These are phyloP conservation scores for Nidularia pulvinata DNA, from an alignment of 768 basidiomycete genomes.

Conservation along the genomic window DNA sequence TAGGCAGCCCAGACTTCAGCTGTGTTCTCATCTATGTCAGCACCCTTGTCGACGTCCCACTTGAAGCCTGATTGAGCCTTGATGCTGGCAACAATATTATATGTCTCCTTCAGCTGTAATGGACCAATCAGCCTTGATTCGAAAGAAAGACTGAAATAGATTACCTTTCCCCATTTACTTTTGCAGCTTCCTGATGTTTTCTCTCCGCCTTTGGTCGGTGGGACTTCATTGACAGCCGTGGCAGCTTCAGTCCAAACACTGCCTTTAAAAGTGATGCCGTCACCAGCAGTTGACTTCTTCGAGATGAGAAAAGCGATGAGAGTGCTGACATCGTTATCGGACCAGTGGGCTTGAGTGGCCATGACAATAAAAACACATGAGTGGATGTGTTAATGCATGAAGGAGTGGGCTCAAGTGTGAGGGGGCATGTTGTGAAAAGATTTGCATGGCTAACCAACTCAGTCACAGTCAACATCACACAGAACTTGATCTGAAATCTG, in stretches of 20 bases:
- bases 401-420: too few relatives aligned
- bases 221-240: neutral
- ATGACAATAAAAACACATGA: too few relatives aligned
- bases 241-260: slow-evolving; percentile 2
- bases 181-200: slow-evolving; percentile 1
- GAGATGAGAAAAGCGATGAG: neutral
- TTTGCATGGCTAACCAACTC: too few relatives aligned
- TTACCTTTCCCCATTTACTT: slow-evolving; percentile 5
- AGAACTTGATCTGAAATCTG: too few relatives aligned
- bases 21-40: slow-evolving; percentile 1
- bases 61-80: slow-evolving; percentile 3
- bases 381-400: too few relatives aligned
- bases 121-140: neutral
- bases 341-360: neutral
- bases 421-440: too few relatives aligned
- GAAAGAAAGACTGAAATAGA: neutral
- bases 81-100: slow-evolving; percentile 2
- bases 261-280: neutral
- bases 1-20: neutral
- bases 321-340: neutral
- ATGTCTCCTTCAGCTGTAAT: slow-evolving; percentile 2
- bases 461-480: too few relatives aligned
- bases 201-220: neutral
- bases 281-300: neutral
- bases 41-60: slow-evolving; percentile 4